phyloP scores from a whole-genome alignment of 257 asterid genomes.

The Solanum megistacrolobum region DNA sequence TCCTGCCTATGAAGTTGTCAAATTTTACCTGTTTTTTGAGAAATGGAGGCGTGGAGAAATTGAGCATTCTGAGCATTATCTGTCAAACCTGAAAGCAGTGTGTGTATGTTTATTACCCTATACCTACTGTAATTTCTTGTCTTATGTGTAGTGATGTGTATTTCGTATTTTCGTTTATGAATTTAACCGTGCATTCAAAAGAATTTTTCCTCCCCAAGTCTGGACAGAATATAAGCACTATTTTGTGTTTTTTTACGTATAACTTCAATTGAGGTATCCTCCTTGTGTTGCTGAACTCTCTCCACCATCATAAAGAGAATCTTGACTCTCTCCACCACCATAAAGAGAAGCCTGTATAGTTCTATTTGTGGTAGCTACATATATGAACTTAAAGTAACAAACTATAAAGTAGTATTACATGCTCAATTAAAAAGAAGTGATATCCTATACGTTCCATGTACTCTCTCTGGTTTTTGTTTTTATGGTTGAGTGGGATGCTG shows the following conservation, averaged over 20 bases:
- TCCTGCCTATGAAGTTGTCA: conserved; percentile 86
- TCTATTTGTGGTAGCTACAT: background rate
- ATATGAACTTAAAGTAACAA: background rate
- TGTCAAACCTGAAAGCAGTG: conserved; percentile 60
- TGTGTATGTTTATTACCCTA: conserved; percentile 46
- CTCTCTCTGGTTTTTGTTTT: background rate
- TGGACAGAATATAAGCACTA: background rate
- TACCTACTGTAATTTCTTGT: background rate
- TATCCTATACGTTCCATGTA: background rate
- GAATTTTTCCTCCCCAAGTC: background rate
- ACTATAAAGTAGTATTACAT: background rate
- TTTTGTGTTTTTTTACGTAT: background rate
- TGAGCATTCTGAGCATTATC: conserved; percentile 52
- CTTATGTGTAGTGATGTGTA: background rate
- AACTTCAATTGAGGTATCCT: background rate
- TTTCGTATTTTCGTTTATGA: background rate
- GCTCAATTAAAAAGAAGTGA: background rate
- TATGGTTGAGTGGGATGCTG: background rate
- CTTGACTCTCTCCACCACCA: background rate
- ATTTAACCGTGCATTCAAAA: background rate
- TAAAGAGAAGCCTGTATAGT: background rate
- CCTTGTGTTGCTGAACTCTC: background rate
- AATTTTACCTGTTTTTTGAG: conserved; percentile 63
- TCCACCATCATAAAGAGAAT: background rate
- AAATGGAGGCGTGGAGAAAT: conserved; percentile 93